These are phyloP conservation scores for Russula earlei DNA, from an alignment of 768 basidiomycete genomes.

Conservation along the genomic window DNA sequence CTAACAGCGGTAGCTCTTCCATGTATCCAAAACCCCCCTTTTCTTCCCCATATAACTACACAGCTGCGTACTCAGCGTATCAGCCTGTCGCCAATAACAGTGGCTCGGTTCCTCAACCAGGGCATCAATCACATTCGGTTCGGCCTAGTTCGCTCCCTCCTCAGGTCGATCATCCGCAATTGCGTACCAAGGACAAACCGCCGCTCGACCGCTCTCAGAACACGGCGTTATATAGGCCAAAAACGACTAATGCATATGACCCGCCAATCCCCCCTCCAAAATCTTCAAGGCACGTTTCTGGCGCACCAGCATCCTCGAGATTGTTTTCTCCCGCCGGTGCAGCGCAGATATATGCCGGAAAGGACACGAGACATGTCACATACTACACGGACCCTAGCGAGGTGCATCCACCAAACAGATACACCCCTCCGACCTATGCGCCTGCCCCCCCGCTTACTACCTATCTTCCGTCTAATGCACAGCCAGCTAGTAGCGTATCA, in stretches of 20 bases:
- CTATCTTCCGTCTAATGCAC: not conserved
- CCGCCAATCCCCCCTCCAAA: slow-evolving; percentile 26
- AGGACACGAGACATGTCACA: not conserved
- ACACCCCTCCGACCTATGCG: not conserved
- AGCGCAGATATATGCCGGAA: not conserved
- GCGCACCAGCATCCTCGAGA: not conserved
- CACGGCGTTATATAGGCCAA: slow-evolving; percentile 21
- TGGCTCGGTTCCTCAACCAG: slow-evolving; percentile 18
- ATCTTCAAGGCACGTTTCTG: slow-evolving; percentile 5
- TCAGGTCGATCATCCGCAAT: not conserved
- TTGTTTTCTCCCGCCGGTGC: slow-evolving; percentile 8
- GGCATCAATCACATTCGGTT: slow-evolving; percentile 14
- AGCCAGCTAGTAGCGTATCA: not conserved
- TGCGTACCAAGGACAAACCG: not conserved
- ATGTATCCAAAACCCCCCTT: slow-evolving; percentile 5
- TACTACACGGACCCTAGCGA: slow-evolving; percentile 1
- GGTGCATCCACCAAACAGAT: not conserved
- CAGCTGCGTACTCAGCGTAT: slow-evolving; percentile 24
- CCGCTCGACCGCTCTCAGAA: slow-evolving; percentile 1
- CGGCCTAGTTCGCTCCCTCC: slow-evolving; percentile 17
- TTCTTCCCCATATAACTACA: slow-evolving; percentile 13
- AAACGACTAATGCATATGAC: slow-evolving; percentile 26
- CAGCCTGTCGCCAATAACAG: slow-evolving; percentile 17
- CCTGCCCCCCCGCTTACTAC: not conserved
- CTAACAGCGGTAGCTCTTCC: not conserved